Conservation (phyloP, 371 early-diverging fungal genomes). For the Rhizomucor miehei region DNA sequence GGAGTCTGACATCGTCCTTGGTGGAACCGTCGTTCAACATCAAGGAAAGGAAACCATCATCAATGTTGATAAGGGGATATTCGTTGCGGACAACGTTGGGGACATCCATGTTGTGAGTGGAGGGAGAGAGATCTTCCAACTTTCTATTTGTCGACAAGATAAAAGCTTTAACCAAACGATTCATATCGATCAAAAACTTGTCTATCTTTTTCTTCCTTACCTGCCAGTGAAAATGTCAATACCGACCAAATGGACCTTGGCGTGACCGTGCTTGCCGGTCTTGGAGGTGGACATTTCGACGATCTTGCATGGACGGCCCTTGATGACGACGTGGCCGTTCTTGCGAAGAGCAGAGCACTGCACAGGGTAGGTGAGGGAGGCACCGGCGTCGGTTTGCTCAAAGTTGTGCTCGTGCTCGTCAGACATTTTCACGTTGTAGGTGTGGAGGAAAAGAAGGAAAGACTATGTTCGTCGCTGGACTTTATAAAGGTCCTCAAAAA, state of each 20-base stretch:
- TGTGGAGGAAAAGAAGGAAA: neutral
- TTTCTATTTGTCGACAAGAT: slow-evolving; percentile 37
- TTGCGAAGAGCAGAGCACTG: slow-evolving; percentile 99
- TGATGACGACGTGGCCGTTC: slow-evolving; percentile 97
- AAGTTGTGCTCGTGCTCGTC: slow-evolving; percentile 69
- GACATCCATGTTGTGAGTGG: slow-evolving; percentile 99
- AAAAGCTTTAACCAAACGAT: neutral
- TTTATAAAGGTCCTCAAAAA: too few relatives aligned
- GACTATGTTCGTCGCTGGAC: too few relatives aligned
- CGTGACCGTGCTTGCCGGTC: slow-evolving; percentile 99
- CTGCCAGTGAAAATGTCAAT: slow-evolving; percentile 97
- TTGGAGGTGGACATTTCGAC: slow-evolving; percentile 96
- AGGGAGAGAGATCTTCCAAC: slow-evolving; percentile 96
- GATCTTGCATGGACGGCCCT: slow-evolving; percentile 99
- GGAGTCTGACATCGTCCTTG: slow-evolving; percentile 96
- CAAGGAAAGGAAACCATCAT: slow-evolving; percentile 90
- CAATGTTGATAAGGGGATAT: slow-evolving; percentile 84
- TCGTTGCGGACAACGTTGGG: slow-evolving; percentile 91
- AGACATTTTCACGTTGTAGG: slow-evolving; percentile 36
- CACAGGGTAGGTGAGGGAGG: slow-evolving; percentile 92
- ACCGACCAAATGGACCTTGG: slow-evolving; percentile 96
- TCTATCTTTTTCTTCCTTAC: slow-evolving; percentile 48
- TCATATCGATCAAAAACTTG: neutral
- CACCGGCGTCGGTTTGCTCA: slow-evolving; percentile 77
- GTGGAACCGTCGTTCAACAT: slow-evolving; percentile 75